phyloP scores from a whole-genome alignment of 257 asterid genomes.

The Catharanthus roseus region DNA sequence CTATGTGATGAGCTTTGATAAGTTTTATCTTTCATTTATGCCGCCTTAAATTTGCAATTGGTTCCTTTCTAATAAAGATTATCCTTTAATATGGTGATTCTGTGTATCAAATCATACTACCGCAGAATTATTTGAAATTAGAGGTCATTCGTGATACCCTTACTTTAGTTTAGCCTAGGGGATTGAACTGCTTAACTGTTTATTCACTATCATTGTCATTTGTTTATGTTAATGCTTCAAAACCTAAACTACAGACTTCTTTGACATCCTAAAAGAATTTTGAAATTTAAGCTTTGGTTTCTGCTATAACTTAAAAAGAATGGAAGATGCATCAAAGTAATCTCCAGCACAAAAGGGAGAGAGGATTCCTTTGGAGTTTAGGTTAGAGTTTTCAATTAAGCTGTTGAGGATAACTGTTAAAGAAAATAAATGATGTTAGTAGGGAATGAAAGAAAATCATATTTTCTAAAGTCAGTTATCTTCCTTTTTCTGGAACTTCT shows the following conservation, averaged over 20 bases:
- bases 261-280: neutral
- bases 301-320: neutral
- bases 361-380: neutral
- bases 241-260: neutral
- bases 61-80: neutral
- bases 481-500: neutral
- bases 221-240: neutral
- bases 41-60: neutral
- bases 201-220: neutral
- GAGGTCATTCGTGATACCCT: neutral
- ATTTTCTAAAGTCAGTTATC: neutral
- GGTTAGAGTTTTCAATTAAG: neutral
- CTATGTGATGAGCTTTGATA: neutral
- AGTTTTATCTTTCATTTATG: neutral
- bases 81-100: too few species aligned
- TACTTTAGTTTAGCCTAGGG: neutral
- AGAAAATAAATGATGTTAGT: neutral
- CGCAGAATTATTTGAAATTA: neutral
- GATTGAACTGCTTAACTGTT: neutral
- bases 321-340: neutral
- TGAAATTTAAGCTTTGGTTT: neutral
- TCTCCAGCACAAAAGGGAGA: neutral
- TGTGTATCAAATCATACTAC: neutral
- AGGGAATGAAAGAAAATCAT: neutral
- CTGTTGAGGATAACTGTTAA: neutral